phyloP scores from a whole-genome alignment of 2,329 filamentous ascomycete species.

The Chrysosporium keratinophilum region DNA sequence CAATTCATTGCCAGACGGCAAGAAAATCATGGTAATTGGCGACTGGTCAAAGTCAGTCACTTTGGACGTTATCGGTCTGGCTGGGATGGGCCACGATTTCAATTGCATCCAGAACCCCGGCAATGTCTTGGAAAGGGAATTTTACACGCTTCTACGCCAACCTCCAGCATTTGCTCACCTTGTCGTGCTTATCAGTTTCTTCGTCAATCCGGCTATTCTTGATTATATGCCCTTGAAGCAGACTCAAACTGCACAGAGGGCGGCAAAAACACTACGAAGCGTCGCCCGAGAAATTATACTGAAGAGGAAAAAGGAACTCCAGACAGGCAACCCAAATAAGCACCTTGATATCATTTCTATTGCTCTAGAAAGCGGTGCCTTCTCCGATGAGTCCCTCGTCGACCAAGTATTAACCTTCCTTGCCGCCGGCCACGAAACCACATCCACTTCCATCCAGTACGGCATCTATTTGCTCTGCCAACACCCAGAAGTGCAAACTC shows the following conservation, averaged over 20 bases:
- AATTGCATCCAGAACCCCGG: constrained; percentile 50
- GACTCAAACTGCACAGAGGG: constrained; percentile 54
- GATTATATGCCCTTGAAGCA: constrained; percentile 55
- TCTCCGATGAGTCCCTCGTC: constrained; percentile 68
- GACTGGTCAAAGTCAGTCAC: constrained; percentile 58
- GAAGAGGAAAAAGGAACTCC: constrained; percentile 54
- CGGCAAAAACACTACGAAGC: constrained; percentile 50
- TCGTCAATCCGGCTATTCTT: constrained; percentile 53
- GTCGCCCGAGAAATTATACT: constrained; percentile 59
- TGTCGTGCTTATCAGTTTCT: constrained; percentile 29
- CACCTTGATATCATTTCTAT: constrained; percentile 70
- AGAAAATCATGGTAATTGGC: constrained; percentile 45
- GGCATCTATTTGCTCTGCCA: constrained; percentile 58
- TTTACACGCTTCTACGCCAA: constrained; percentile 21
- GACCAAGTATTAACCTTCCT: constrained; percentile 89
- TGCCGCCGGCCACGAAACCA: constrained; percentile 72
- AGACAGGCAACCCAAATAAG: constrained; percentile 34
- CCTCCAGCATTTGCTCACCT: constrained; percentile 13
- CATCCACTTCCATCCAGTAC: constrained; percentile 66
- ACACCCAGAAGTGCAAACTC: constrained; percentile 54
- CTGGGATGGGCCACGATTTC: constrained; percentile 63
- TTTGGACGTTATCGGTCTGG: constrained; percentile 64
- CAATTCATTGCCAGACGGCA: constrained; percentile 27
- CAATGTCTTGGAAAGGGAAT: constrained; percentile 40
- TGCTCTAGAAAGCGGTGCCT: constrained; percentile 63